Base-by-base conservation (phyloP, 164 flowering plant genomes). In the Litsea cubeba region DNA sequence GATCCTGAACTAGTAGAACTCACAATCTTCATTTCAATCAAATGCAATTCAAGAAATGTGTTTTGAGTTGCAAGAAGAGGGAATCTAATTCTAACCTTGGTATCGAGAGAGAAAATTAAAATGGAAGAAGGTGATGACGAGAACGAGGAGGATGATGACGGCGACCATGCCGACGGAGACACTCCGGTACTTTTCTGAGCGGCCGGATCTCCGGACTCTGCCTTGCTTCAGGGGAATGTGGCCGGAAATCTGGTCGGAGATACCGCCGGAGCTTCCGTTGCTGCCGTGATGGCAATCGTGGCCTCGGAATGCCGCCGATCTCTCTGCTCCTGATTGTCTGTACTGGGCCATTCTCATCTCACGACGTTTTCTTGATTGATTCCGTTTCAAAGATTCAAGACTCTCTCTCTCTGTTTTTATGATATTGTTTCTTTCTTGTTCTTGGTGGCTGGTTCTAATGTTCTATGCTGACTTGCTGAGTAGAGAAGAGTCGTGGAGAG, bases 261-360 rank as follows among this genome's bases (percentile, higher is more conserved):
- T 26, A 10, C 67, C 68, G 62, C 49, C 64, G 12, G 58, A 22
- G 77, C 17, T 49, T 54, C 50, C 15, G 65, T 10, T 28, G 35
- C 22, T 28, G 25, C 79, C 76, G 14, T 51, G 58, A 4, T 51
- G 58, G 75, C 65, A 71, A 76, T 78, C 81, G 49, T 78, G 76
- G 73, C 78, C 82, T 49, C 88, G 82, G 71, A 63, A 65, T 30
- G 5, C 35, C 12, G 78, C 79, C 40, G 54, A 81, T 76, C 85
- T 81, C 25, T 83, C 90, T 62, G 74, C 71, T n/a, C 91, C 90
- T 50, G 91, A 84, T 82, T 92, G 97, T 86, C 97, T 87, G 85
- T 82, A 80, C 91, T 87, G 96, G 72, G 97, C 92, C 98, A 91
- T 92, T 30, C 35, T 30, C 35, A 30, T 72, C 82, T 68, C 57